Conservation (phyloP, 2,329 filamentous ascomycete genomes). For the Graphilbum fragrans region DNA sequence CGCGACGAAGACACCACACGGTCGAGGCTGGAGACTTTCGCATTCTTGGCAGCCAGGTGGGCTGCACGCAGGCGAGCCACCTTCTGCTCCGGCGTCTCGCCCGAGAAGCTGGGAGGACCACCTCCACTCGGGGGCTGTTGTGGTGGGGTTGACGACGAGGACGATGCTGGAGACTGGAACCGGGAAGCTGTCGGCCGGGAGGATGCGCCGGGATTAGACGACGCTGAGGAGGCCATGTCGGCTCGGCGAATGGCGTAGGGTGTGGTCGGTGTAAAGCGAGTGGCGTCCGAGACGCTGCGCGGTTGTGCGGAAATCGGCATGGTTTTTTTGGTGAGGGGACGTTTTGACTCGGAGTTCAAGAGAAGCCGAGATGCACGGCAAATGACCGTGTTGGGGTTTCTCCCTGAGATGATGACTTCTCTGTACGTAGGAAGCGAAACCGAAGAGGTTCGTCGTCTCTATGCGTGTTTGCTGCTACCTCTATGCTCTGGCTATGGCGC, state of each 20-base stretch:
- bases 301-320: constrained; percentile 18
- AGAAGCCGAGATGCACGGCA: not conserved
- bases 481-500: no score
- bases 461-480: no score
- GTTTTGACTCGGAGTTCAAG: no score
- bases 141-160: not conserved
- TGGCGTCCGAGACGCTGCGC: constrained; percentile 67
- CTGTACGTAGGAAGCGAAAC: no score
- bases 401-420: no score
- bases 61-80: constrained; percentile 57
- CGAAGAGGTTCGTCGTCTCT: no score
- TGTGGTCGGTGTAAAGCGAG: constrained; percentile 60
- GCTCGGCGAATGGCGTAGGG: constrained; percentile 59
- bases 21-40: constrained; percentile 41
- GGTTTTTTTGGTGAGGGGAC: not conserved
- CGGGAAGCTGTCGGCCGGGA: constrained; percentile 8
- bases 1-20: constrained; percentile 33
- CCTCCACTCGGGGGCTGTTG: constrained; percentile 7
- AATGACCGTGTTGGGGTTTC: no score
- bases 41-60: constrained; percentile 52
- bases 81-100: constrained; percentile 57
- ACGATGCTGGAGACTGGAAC: constrained; percentile 6
- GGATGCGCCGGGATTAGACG: constrained; percentile 5
- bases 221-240: constrained; percentile 16
- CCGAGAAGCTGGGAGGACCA: constrained; percentile 7